Conservation (phyloP, 2,329 filamentous ascomycete genomes). For the Diaporthe sp. region DNA sequence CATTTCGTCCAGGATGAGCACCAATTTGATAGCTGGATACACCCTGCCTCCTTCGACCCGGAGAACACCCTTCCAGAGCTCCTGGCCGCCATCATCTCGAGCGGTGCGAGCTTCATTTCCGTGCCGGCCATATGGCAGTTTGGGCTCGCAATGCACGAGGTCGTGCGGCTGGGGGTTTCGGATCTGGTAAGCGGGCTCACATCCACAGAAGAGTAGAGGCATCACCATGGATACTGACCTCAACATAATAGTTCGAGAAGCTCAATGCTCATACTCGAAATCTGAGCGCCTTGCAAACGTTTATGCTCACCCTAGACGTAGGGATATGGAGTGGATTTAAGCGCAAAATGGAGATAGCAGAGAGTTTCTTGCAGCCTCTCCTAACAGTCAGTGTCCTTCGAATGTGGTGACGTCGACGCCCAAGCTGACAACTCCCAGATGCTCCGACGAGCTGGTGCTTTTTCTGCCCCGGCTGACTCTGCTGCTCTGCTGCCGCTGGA, state of each 20-base stretch:
- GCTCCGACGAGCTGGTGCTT: constrained; percentile 57
- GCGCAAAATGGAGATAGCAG: constrained; percentile 68
- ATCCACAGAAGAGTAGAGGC: constrained; percentile 35
- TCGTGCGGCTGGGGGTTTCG: constrained; percentile 44
- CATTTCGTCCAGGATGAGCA: constrained; percentile 43
- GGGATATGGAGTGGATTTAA: constrained; percentile 69
- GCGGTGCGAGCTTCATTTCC: constrained; percentile 41
- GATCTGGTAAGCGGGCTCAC: constrained; percentile 40
- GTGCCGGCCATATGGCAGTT: constrained; percentile 43
- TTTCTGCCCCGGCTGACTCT: constrained; percentile 39
- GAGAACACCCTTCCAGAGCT: constrained; percentile 40
- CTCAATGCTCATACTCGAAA: constrained; percentile 62
- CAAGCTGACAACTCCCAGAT: constrained; percentile 48
- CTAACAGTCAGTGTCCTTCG: constrained; percentile 50
- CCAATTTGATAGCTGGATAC: constrained; percentile 42
- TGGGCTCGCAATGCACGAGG: constrained; percentile 54
- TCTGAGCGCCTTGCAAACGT: constrained; percentile 61
- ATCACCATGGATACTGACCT: constrained; percentile 37
- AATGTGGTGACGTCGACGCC: not conserved
- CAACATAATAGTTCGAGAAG: constrained; percentile 52
- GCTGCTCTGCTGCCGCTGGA: constrained; percentile 35
- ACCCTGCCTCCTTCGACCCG: constrained; percentile 41
- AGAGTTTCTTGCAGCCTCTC: constrained; percentile 65
- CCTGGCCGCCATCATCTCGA: constrained; percentile 39
- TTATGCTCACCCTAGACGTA: constrained; percentile 60